Percentiles rank a stretch among this genome's conserved stretches.
Evolutionary conservation across 1,284 basidiomycete genomes (phyloP).

Genomic region (Agroathelia rolfsii): DNA sequence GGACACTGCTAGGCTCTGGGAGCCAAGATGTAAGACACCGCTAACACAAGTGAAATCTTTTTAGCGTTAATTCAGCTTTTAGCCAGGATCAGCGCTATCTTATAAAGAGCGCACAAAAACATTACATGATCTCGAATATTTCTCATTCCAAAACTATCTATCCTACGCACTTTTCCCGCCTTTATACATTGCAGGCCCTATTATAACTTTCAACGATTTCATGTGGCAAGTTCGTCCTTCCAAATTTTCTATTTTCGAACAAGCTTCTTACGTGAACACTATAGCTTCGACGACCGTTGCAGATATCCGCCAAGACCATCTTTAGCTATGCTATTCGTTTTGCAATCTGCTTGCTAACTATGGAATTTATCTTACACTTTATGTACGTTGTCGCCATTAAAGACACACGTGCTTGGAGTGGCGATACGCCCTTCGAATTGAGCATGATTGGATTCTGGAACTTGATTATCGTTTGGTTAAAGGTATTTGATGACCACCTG

Average conservation of each 20-base stretch:
- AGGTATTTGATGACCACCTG: constrained; percentile 52
- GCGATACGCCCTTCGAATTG: constrained; percentile 71
- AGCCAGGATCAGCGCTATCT: constrained; percentile 21
- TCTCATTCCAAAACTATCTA: constrained; percentile 50
- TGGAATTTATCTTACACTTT: constrained; percentile 89
- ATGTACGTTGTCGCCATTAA: constrained; percentile 99
- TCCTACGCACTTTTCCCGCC: constrained; percentile 85
- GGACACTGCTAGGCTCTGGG: constrained; percentile 46
- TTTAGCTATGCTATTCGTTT: constrained; percentile 68
- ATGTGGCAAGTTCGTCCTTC: constrained; percentile 71
- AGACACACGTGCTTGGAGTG: constrained; percentile 69
- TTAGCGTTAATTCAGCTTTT: constrained; percentile 4
- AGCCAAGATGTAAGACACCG: constrained; percentile 32
- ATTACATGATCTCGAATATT: constrained; percentile 37
- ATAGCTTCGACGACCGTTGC: constrained; percentile 45
- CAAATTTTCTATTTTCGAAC: background rate
- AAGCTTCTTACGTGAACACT: constrained; percentile 3
- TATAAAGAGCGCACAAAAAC: constrained; percentile 50
- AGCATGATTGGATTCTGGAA: constrained; percentile 98
- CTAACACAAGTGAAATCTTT: constrained; percentile 1
- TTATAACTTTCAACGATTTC: constrained; percentile 95
- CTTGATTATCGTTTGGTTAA: constrained; percentile 92
- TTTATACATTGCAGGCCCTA: constrained; percentile 92
- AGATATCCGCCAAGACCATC: constrained; percentile 27
- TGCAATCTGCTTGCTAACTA: constrained; percentile 62